phyloP scores from a whole-genome alignment of 352 stramenopile genomes.

The Phytopythium delawarense region DNA sequence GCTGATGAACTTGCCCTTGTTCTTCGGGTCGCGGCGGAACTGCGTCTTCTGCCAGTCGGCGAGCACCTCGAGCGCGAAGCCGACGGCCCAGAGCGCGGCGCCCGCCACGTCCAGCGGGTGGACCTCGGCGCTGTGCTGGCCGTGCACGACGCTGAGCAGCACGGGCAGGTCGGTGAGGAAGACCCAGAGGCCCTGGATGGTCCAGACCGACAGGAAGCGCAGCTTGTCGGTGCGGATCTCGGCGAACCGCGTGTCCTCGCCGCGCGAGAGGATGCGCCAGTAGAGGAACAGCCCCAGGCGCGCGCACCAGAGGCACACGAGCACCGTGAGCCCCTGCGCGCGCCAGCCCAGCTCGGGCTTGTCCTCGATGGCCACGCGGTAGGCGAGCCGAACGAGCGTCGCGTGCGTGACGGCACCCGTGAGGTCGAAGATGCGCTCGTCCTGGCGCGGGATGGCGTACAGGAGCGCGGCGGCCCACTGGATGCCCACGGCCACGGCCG shows the following conservation, averaged over 20 bases:
- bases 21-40: slow-evolving; percentile 56
- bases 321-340: slow-evolving; percentile 41
- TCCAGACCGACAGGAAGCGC: slow-evolving; percentile 78
- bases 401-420: slow-evolving; percentile 77
- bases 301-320: slow-evolving; percentile 79
- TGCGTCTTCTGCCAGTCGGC: slow-evolving; percentile 82
- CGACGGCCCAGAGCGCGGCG: slow-evolving; percentile 47
- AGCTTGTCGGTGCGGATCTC: slow-evolving; percentile 58
- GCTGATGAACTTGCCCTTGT: slow-evolving; percentile 80
- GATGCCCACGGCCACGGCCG: slow-evolving; percentile 41
- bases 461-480: slow-evolving; percentile 62
- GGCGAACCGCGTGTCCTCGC: slow-evolving; percentile 72
- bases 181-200: slow-evolving; percentile 79
- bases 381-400: slow-evolving; percentile 45
- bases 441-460: slow-evolving; percentile 60
- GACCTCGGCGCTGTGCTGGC: slow-evolving; percentile 15
- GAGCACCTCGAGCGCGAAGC: slow-evolving; percentile 68
- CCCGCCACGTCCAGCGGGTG: slow-evolving; percentile 31
- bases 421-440: slow-evolving; percentile 82
- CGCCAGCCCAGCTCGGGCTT: slow-evolving; percentile 31
- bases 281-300: slow-evolving; percentile 81
- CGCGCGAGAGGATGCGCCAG: slow-evolving; percentile 55
- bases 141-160: slow-evolving; percentile 45
- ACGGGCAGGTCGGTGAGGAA: slow-evolving; percentile 72
- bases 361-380: slow-evolving; percentile 6